These are phyloP conservation scores for Saturnispora hagleri DNA, from an alignment of 805 yeast genomes.

Conservation along the genomic window DNA sequence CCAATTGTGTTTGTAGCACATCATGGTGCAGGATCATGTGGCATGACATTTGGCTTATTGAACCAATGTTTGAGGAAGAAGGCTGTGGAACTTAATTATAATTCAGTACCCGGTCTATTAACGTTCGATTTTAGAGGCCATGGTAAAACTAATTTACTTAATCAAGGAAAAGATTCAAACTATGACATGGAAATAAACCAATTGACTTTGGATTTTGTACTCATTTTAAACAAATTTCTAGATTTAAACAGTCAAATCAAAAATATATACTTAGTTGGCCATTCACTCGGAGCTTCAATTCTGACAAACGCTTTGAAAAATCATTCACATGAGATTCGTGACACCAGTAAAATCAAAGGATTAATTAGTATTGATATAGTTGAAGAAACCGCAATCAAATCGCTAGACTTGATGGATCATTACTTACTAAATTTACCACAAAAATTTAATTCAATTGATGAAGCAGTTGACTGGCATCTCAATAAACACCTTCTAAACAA, in stretches of 20 bases:
- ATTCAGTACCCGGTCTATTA: slow-evolving; percentile 49
- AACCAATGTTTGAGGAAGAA: slow-evolving; percentile 34
- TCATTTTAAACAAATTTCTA: slow-evolving; percentile 36
- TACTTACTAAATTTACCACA: slow-evolving; percentile 61
- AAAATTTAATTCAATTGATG: slow-evolving; percentile 39
- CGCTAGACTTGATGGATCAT: slow-evolving; percentile 57
- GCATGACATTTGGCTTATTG: slow-evolving; percentile 61
- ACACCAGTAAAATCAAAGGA: slow-evolving; percentile 41
- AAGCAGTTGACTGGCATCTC: slow-evolving; percentile 82
- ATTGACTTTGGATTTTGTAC: slow-evolving; percentile 49
- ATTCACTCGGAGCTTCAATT: slow-evolving; percentile 88
- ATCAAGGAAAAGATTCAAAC: slow-evolving; percentile 14
- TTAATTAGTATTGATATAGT: slow-evolving; percentile 82
- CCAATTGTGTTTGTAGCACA: slow-evolving; percentile 64
- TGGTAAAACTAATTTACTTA: slow-evolving; percentile 40
- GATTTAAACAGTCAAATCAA: slow-evolving; percentile 11
- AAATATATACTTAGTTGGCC: slow-evolving; percentile 61
- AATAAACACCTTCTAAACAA: slow-evolving; percentile 44
- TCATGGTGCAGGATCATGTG: slow-evolving; percentile 95
- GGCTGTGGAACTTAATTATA: slow-evolving; percentile 22
- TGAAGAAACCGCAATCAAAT: slow-evolving; percentile 79
- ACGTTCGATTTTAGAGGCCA: slow-evolving; percentile 83
- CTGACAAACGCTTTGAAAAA: slow-evolving; percentile 43
- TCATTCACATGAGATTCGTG: slow-evolving; percentile 13
- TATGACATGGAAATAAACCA: slow-evolving; percentile 37